Conservation (phyloP, 352 stramenopile genomes). For the Phytopythium mirpurense region DNA sequence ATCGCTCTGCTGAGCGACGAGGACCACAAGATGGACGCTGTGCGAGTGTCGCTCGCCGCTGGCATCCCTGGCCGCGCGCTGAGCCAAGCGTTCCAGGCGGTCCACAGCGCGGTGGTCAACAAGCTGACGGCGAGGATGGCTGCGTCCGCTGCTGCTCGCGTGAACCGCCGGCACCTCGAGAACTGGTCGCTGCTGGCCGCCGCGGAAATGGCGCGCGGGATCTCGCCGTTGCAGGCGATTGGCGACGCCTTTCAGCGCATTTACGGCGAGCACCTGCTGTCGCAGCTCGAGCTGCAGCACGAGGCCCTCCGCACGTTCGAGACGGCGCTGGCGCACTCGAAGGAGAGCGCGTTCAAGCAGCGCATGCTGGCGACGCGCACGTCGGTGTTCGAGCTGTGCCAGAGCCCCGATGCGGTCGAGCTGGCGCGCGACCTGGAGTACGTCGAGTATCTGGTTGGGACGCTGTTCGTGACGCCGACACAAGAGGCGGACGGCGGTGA, state of each 20-base stretch:
- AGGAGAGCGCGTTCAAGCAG: conserved; percentile 16
- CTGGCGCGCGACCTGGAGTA: conserved; percentile 57
- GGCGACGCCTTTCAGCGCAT: conserved; percentile 54
- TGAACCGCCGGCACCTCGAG: conserved; percentile 69
- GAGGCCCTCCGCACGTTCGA: conserved; percentile 29
- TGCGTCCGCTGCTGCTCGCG: conserved; percentile 24
- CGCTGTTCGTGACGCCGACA: conserved; percentile 9
- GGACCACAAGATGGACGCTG: conserved; percentile 52
- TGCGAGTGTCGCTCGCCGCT: conserved; percentile 48
- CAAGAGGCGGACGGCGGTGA: conserved; percentile 11
- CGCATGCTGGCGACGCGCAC: conserved; percentile 26
- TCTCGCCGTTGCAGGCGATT: conserved; percentile 38
- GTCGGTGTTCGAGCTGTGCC: conserved; percentile 56
- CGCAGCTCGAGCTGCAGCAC: conserved; percentile 37
- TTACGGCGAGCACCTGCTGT: conserved; percentile 46
- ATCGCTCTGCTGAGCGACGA: conserved; percentile 73
- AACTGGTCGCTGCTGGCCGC: conserved; percentile 70
- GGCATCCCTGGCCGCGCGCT: conserved; percentile 67
- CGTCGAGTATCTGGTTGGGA: conserved; percentile 53
- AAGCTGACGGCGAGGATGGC: conserved; percentile 20
- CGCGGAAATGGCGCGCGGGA: conserved; percentile 56
- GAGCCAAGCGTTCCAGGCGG: conserved; percentile 49
- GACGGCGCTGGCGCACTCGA: conserved; percentile 21
- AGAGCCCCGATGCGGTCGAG: conserved; percentile 43
- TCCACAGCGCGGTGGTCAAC: conserved; percentile 45